Conservation (phyloP, 495 filamentous ascomycete genomes). For the Darksidea phi region DNA sequence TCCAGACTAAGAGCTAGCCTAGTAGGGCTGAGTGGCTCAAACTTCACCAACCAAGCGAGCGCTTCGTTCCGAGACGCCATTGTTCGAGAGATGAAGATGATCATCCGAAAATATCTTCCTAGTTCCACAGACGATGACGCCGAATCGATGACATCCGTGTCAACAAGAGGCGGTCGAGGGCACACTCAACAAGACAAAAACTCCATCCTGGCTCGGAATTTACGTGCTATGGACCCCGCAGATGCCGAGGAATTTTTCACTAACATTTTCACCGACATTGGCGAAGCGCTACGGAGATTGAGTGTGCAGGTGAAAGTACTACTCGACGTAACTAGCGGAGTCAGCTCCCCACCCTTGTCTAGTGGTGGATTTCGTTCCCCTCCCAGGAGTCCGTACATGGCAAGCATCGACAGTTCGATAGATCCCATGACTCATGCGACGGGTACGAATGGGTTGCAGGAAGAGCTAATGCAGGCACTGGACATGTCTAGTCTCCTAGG, state of each 20-base stretch:
- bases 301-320: slow-evolving; percentile 91
- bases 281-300: slow-evolving; percentile 80
- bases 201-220: slow-evolving; percentile 82
- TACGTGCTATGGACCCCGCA: slow-evolving; percentile 76
- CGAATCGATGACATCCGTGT: slow-evolving; percentile 83
- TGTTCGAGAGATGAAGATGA: slow-evolving; percentile 77
- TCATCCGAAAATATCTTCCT: slow-evolving; percentile 82
- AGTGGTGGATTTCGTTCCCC: slow-evolving; percentile 31
- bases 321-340: slow-evolving; percentile 87
- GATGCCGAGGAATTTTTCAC: slow-evolving; percentile 84
- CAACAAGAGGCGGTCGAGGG: slow-evolving; percentile 71
- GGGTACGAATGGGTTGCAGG: slow-evolving; percentile 51
- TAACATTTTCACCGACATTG: slow-evolving; percentile 79
- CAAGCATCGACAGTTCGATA: slow-evolving; percentile 33
- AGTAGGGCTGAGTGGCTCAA: slow-evolving; percentile 73
- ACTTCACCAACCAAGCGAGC: slow-evolving; percentile 73
- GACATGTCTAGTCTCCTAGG: slow-evolving; percentile 94
- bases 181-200: slow-evolving; percentile 85
- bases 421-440: neutral
- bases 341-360: slow-evolving; percentile 46
- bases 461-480: slow-evolving; percentile 78
- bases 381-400: slow-evolving; percentile 32
- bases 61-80: slow-evolving; percentile 84
- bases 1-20: slow-evolving; percentile 65
- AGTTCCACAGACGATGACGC: slow-evolving; percentile 91